Conservation (phyloP, 2,329 filamentous ascomycete genomes). For the Aspergillus ibericus region DNA sequence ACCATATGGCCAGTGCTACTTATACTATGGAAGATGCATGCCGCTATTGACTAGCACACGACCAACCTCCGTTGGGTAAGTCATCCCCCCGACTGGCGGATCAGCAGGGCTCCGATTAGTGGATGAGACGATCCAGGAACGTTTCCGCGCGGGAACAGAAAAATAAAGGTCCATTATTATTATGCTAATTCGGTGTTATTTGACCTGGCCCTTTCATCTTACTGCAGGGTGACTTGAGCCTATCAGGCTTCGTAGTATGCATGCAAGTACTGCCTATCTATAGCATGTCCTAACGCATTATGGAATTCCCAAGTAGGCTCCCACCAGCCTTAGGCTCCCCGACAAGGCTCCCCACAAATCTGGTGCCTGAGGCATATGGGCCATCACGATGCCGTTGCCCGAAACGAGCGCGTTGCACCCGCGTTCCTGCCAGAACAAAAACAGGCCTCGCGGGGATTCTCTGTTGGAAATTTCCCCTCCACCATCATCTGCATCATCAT, state of each 20-base stretch:
- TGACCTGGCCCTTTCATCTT: background rate
- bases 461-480: background rate
- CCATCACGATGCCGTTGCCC: conserved; percentile 9
- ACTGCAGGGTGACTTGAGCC: background rate
- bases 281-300: no score
- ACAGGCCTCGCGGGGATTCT: background rate
- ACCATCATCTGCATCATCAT: background rate
- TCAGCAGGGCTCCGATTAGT: conserved; percentile 19
- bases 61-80: conserved; percentile 12
- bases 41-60: conserved; percentile 3
- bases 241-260: background rate
- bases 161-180: conserved; percentile 2
- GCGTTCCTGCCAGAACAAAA: conserved; percentile 6
- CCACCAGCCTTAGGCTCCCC: background rate
- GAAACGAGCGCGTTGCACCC: conserved; percentile 12
- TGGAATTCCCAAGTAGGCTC: no score
- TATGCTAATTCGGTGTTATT: background rate
- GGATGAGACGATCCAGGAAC: conserved; percentile 23
- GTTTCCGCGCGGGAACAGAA: conserved; percentile 12
- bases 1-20: background rate
- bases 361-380: background rate
- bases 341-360: background rate
- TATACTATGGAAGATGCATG: background rate
- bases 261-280: background rate
- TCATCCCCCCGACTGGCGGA: conserved; percentile 17